phyloP scores from a whole-genome alignment of 805 yeast species.

The Lachancea cidri region DNA sequence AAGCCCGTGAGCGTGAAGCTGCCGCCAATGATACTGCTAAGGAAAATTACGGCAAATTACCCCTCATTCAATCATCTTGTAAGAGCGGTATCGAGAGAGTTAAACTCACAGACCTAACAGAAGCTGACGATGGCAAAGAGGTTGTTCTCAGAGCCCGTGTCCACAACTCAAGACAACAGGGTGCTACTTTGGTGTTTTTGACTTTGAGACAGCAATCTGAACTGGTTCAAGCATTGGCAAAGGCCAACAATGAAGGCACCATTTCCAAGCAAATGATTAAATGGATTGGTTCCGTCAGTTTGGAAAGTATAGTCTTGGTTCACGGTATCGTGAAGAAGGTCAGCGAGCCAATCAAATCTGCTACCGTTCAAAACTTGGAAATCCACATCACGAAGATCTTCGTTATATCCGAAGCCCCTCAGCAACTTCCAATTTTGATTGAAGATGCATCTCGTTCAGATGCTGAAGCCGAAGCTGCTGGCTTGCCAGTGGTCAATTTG shows the following conservation, averaged over 20 bases:
- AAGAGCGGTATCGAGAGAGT: slow-evolving; percentile 65
- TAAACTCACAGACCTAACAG: slow-evolving; percentile 45
- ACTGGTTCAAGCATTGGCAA: slow-evolving; percentile 78
- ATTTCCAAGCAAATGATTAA: slow-evolving; percentile 94
- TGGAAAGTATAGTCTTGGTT: slow-evolving; percentile 89
- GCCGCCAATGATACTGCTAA: slow-evolving; percentile 83
- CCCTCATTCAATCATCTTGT: slow-evolving; percentile 71
- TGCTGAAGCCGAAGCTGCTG: slow-evolving; percentile 86
- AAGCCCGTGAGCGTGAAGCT: slow-evolving; percentile 61
- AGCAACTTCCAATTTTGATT: slow-evolving; percentile 85
- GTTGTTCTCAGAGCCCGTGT: slow-evolving; percentile 90
- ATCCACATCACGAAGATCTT: slow-evolving; percentile 67
- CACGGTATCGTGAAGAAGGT: slow-evolving; percentile 81
- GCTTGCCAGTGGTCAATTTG: slow-evolving; percentile 89
- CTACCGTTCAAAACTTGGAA: slow-evolving; percentile 89
- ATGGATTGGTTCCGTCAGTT: slow-evolving; percentile 82
- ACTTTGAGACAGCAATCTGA: slow-evolving; percentile 87
- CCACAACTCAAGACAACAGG: slow-evolving; percentile 90
- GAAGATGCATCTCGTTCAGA: slow-evolving; percentile 97
- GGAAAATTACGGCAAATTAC: slow-evolving; percentile 83
- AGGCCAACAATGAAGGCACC: slow-evolving; percentile 60
- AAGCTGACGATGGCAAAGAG: slow-evolving; percentile 58
- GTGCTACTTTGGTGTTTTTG: slow-evolving; percentile 88
- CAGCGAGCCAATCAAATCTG: slow-evolving; percentile 80
- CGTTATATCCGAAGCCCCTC: slow-evolving; percentile 83